Evolutionary conservation across 148 eudicot species (phyloP).

Genomic region (Mesembryanthemum crystallinum): DNA sequence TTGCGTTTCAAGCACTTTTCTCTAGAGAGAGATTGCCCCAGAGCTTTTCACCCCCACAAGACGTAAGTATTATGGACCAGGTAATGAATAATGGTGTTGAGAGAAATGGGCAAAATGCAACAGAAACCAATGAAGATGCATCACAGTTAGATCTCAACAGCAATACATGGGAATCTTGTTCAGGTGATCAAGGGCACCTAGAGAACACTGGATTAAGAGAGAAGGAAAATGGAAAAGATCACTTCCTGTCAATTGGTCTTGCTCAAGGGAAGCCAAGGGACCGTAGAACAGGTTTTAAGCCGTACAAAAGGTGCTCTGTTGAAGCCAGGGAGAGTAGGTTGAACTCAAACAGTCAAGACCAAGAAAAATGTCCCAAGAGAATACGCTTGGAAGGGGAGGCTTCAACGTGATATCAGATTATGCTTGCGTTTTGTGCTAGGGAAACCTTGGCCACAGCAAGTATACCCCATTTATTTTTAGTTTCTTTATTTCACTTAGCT

Average conservation of each 20-base stretch:
- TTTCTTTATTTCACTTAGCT: slow-evolving; percentile 27
- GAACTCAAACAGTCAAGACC: slow-evolving; percentile 44
- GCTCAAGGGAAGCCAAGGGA: slow-evolving; percentile 51
- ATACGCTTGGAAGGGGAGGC: slow-evolving; percentile 75
- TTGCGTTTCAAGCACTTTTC: slow-evolving; percentile 85
- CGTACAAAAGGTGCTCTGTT: slow-evolving; percentile 85
- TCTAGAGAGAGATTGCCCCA: slow-evolving; percentile 76
- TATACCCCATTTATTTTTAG: slow-evolving; percentile 22
- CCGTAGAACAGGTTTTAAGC: slow-evolving; percentile 82
- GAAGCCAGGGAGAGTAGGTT: slow-evolving; percentile 67
- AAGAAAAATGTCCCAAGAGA: slow-evolving; percentile 69
- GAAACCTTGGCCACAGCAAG: slow-evolving; percentile 19
- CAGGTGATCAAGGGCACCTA: slow-evolving; percentile 29
- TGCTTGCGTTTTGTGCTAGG: slow-evolving; percentile 30
- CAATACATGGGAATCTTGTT: slow-evolving; percentile 37
- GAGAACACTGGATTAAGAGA: slow-evolving; percentile 29
- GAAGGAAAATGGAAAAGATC: slow-evolving; percentile 37
- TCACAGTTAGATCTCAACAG: slow-evolving; percentile 51
- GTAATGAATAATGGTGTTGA: slow-evolving; percentile 20
- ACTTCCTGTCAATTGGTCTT: slow-evolving; percentile 37
- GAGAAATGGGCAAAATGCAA: slow-evolving; percentile 26
- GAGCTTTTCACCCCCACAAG: slow-evolving; percentile 72
- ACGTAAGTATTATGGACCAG: slow-evolving; percentile 25
- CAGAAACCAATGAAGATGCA: slow-evolving; percentile 31
- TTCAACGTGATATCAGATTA: slow-evolving; percentile 36